phyloP scores from a whole-genome alignment of 1,139 yeast species.

The Sugiyamaella sp. region DNA sequence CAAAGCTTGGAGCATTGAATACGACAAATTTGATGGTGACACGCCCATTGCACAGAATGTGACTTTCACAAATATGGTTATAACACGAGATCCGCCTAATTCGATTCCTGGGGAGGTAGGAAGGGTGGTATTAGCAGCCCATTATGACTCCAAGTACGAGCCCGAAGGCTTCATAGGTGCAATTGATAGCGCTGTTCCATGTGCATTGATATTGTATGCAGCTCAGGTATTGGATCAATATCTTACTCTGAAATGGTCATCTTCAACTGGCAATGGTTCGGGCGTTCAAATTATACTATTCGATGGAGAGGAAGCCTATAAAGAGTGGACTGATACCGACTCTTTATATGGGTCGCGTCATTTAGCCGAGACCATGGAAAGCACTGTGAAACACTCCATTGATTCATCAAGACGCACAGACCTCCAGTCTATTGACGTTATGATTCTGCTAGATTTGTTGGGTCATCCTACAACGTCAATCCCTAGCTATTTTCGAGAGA shows the following conservation, averaged over 20 bases:
- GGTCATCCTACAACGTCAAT: slow-evolving; percentile 48
- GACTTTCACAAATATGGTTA: slow-evolving; percentile 52
- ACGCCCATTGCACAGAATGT: slow-evolving; percentile 43
- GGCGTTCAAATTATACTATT: slow-evolving; percentile 56
- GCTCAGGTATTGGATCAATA: slow-evolving; percentile 44
- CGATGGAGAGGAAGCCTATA: slow-evolving; percentile 63
- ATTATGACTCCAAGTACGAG: slow-evolving; percentile 53
- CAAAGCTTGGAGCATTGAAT: slow-evolving; percentile 45
- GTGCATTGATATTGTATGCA: slow-evolving; percentile 53
- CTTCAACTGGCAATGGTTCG: slow-evolving; percentile 27
- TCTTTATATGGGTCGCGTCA: slow-evolving; percentile 60
- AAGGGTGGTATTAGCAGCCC: slow-evolving; percentile 54
- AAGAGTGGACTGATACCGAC: slow-evolving; percentile 53
- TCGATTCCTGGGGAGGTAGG: slow-evolving; percentile 32
- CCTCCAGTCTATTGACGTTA: slow-evolving; percentile 44
- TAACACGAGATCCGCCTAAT: slow-evolving; percentile 39
- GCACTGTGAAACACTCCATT: slow-evolving; percentile 20
- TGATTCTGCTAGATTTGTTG: slow-evolving; percentile 54
- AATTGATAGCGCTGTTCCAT: slow-evolving; percentile 59
- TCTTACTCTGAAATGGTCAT: slow-evolving; percentile 37
- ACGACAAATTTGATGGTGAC: slow-evolving; percentile 47
- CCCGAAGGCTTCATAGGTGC: slow-evolving; percentile 64
- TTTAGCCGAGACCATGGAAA: slow-evolving; percentile 48
- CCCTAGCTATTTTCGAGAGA: slow-evolving; percentile 51
- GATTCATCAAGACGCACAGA: slow-evolving; percentile 27